Percentiles rank a stretch among this genome's conserved stretches.
phyloP scores from a whole-genome alignment of 768 basidiomycete species.

The Rhodocollybia butyracea region DNA sequence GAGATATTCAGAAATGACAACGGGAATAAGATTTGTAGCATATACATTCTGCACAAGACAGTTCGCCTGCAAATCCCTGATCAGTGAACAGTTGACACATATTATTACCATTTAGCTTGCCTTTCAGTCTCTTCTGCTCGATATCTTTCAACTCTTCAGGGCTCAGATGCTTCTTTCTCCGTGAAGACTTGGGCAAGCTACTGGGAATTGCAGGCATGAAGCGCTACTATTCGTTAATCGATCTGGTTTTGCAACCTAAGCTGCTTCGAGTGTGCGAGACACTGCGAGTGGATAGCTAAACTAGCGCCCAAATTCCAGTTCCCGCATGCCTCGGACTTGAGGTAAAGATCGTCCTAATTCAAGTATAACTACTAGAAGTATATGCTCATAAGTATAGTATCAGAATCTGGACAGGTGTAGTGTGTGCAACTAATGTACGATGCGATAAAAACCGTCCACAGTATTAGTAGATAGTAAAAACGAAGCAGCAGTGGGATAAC shows the following conservation, averaged over 20 bases:
- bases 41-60: constrained; percentile 54
- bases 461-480: neutral
- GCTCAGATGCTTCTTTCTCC: constrained; percentile 4
- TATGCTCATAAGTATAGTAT: too few relatives aligned
- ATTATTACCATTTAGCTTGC: constrained; percentile 17
- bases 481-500: neutral
- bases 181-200: neutral
- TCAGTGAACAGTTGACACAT: neutral
- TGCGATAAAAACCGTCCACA: neutral
- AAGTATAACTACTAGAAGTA: too few relatives aligned
- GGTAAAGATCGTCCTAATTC: too few relatives aligned
- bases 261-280: too few relatives aligned
- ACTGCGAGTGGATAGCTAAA: too few relatives aligned
- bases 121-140: constrained; percentile 46
- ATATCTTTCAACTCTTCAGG: constrained; percentile 48
- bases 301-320: too few relatives aligned
- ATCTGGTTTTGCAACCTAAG: too few relatives aligned
- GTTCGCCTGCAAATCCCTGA: constrained; percentile 33
- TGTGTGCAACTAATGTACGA: neutral
- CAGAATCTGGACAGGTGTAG: constrained; percentile 1
- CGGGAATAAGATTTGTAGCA: constrained; percentile 40
- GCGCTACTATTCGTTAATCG: too few relatives aligned
- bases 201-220: constrained; percentile 3
- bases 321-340: too few relatives aligned
- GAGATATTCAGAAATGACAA: neutral